Base-by-base conservation (phyloP, 441 rosid species). In the Brassica balearica region DNA sequence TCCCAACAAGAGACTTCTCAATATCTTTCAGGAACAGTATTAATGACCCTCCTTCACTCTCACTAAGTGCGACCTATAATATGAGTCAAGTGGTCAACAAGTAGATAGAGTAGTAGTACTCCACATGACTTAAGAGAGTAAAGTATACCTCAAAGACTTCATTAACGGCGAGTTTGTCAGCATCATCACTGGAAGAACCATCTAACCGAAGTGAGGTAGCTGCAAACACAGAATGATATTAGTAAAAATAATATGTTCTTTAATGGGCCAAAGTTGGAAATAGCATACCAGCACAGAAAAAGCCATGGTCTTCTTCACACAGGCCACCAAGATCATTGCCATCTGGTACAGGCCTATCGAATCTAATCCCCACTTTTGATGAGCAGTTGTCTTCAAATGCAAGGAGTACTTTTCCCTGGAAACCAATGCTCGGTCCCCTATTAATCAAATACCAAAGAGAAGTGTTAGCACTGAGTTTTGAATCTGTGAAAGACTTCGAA, bases 271-370 rank as follows among this genome's bases (percentile, higher is more conserved):
- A 20, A 55, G 23, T 32, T 22, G 32, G 41, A 36, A 71, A 56
- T 36, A 68, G 56, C 14, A 72, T 86, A 96, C 99, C 97, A 74
- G 92, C 74, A 88, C 98, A 96, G 76, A 94, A 96, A 81, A 94
- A 96, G 43, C 99, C 98, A 59, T 82, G 96, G 72, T 89, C 96
- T 76, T 88, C 95, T 83, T 96, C 98, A 82, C 99, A 96, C 68
- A 68, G 91, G 60, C 98, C 99, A 74, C 98, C 99, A 72, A 96
- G 97, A 84, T 91, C 93, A 77, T 86, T 94, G 88, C 99, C 99
- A 81, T 94, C 98, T 8, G 85, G 90, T 62, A 96, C 87, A 65
- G 94, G 73, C 79, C 75, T 93, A 84, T 96, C 99, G 76, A 96
- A 96, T 83, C 98, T 94, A 73, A 96, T 94, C 64, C 99, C 98